A percentile compares a stretch with the other conserved stretches of the same genome.
phyloP scores from a whole-genome alignment of 2,329 filamentous ascomycete species.

The Neopestalotiopsis rosae region DNA sequence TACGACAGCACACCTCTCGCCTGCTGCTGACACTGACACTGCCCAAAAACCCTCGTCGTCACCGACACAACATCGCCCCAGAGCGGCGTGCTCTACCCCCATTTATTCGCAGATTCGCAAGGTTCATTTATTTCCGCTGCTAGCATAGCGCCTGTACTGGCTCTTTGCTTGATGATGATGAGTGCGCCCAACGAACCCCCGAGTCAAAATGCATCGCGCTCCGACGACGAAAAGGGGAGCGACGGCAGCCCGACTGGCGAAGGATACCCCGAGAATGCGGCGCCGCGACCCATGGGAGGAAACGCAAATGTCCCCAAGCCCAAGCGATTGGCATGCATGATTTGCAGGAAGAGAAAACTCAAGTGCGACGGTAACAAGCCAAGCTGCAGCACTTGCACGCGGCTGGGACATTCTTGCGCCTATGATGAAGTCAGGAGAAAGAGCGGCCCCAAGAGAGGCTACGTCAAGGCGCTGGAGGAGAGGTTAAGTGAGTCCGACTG shows the following conservation, averaged over 20 bases:
- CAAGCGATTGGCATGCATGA: constrained; percentile 94
- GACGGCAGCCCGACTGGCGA: constrained; percentile 43
- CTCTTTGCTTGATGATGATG: constrained; percentile 24
- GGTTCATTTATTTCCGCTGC: background rate
- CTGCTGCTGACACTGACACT: background rate
- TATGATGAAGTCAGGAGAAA: constrained; percentile 94
- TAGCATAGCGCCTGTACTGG: too few species aligned
- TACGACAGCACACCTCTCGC: background rate
- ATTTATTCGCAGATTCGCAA: background rate
- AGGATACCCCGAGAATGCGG: constrained; percentile 37
- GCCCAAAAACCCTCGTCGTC: background rate
- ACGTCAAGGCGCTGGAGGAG: constrained; percentile 93
- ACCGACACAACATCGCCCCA: constrained; percentile 1
- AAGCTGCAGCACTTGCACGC: constrained; percentile 85
- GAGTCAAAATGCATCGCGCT: constrained; percentile 24
- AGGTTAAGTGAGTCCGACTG: constrained; percentile 73
- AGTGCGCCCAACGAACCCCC: constrained; percentile 24
- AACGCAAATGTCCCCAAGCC: constrained; percentile 71
- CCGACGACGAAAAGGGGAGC: constrained; percentile 44
- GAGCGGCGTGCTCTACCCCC: background rate
- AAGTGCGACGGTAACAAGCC: constrained; percentile 86
- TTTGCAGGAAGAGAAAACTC: constrained; percentile 91
- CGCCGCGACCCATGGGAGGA: constrained; percentile 49
- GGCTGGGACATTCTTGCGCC: constrained; percentile 85
- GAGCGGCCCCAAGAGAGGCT: constrained; percentile 92